Conservation (phyloP, 441 rosid genomes). For the Breynia disticha region DNA sequence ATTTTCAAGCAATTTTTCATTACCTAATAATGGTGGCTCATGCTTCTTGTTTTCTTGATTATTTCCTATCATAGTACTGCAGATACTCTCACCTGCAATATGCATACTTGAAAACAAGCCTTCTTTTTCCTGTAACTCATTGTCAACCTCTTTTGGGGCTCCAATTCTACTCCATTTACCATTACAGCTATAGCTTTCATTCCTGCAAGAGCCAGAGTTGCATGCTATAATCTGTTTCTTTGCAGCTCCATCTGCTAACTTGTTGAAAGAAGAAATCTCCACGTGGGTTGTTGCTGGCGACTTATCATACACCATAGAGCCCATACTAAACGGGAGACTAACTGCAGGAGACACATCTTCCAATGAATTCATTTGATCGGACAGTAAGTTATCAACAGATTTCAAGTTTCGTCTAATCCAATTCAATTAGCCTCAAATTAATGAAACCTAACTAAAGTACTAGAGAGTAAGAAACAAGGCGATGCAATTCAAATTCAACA, state of each 20-base stretch:
- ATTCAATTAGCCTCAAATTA: too few species aligned
- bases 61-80: conserved; percentile 13
- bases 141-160: neutral
- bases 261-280: conserved; percentile 27
- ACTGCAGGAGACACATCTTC: conserved; percentile 41
- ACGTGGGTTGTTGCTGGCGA: conserved; percentile 19
- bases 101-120: neutral
- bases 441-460: too few species aligned
- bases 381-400: neutral
- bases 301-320: conserved; percentile 26
- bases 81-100: conserved; percentile 16
- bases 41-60: conserved; percentile 5
- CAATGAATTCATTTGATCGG: conserved; percentile 27
- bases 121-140: conserved; percentile 5
- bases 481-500: neutral
- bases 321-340: conserved; percentile 34
- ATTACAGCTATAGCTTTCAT: conserved; percentile 18
- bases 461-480: too few species aligned
- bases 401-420: too few species aligned
- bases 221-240: conserved; percentile 18
- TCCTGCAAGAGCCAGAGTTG: conserved; percentile 18
- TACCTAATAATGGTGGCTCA: conserved; percentile 1
- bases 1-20: conserved; percentile 3
- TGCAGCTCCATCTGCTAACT: conserved; percentile 18
- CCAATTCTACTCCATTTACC: conserved; percentile 8